Evolutionary conservation across 352 stramenopile species (phyloP).

Genomic region (Globisporangium camurandrum): DNA sequence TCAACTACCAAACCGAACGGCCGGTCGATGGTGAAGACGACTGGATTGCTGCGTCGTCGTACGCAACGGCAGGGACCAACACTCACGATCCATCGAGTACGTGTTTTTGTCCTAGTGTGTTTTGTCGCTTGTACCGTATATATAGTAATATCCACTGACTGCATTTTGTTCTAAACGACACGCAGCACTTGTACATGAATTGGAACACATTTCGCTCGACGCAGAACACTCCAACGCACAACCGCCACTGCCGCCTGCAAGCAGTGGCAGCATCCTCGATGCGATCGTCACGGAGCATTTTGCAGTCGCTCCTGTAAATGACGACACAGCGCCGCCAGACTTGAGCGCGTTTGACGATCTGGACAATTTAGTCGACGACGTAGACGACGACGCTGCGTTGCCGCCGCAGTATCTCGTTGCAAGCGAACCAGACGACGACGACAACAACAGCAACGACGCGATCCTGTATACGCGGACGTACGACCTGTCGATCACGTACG

Average conservation of each 20-base stretch:
- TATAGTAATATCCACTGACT: too few species aligned
- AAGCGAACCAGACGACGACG: constrained; percentile 69
- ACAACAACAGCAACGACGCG: constrained; percentile 52
- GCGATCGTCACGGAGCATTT: constrained; percentile 77
- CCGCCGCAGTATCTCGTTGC: constrained; percentile 55
- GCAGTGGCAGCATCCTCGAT: constrained; percentile 32
- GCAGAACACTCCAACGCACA: constrained; percentile 8
- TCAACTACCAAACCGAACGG: constrained; percentile 64
- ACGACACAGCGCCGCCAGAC: constrained; percentile 24
- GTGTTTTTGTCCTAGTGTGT: constrained; percentile 31
- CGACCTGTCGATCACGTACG: constrained; percentile 98
- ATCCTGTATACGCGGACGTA: constrained; percentile 95
- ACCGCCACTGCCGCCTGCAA: neutral
- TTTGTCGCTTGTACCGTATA: constrained; percentile 7
- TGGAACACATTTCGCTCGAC: constrained; percentile 55
- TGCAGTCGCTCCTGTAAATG: constrained; percentile 7
- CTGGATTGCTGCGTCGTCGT: constrained; percentile 86
- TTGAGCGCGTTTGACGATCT: constrained; percentile 70
- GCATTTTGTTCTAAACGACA: constrained; percentile 20
- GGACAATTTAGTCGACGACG: constrained; percentile 67
- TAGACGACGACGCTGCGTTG: constrained; percentile 54
- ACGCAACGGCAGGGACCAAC: constrained; percentile 29
- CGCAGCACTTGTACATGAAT: constrained; percentile 36
- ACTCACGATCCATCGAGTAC: constrained; percentile 22
- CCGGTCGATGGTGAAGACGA: constrained; percentile 82